Conservation (phyloP, 2,329 filamentous ascomycete species). For the Fusarium caatingaense region DNA sequence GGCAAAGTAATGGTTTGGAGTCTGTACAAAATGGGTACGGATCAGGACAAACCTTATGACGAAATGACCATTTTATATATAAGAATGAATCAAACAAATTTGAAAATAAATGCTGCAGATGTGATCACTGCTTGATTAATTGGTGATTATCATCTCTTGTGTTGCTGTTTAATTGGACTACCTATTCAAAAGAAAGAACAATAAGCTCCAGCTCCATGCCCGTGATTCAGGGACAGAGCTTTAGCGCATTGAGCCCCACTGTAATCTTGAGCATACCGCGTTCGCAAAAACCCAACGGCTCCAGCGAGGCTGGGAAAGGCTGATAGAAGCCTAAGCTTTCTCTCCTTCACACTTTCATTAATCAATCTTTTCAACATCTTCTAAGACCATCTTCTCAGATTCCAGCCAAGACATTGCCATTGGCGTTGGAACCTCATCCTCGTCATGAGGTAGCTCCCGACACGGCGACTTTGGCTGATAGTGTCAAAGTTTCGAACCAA, state of each 20-base stretch:
- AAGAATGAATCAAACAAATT: background rate
- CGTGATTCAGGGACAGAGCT: conserved; percentile 11
- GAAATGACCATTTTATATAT: background rate
- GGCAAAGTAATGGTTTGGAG: background rate
- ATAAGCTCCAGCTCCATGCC: background rate
- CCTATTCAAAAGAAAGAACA: background rate
- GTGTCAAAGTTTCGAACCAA: conserved; percentile 20
- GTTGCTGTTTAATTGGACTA: background rate
- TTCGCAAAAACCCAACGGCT: conserved; percentile 25
- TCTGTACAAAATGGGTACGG: background rate
- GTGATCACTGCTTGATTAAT: background rate
- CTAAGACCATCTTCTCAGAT: background rate
- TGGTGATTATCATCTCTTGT: background rate
- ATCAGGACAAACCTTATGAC: background rate
- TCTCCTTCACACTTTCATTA: conserved; percentile 3
- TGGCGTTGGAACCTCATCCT: background rate
- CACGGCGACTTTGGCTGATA: conserved; percentile 24
- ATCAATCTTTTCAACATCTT: background rate
- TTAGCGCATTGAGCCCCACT: conserved; percentile 25
- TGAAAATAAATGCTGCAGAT: background rate
- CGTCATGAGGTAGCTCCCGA: conserved; percentile 40
- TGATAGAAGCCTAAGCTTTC: conserved; percentile 30
- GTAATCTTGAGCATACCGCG: conserved; percentile 1
- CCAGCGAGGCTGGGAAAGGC: conserved; percentile 46
- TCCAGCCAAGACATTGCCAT: background rate